Evolutionary conservation across 257 asterid genomes (phyloP), one percentile per base, ranked within the genome.

Genomic region (Vinca minor): DNA sequence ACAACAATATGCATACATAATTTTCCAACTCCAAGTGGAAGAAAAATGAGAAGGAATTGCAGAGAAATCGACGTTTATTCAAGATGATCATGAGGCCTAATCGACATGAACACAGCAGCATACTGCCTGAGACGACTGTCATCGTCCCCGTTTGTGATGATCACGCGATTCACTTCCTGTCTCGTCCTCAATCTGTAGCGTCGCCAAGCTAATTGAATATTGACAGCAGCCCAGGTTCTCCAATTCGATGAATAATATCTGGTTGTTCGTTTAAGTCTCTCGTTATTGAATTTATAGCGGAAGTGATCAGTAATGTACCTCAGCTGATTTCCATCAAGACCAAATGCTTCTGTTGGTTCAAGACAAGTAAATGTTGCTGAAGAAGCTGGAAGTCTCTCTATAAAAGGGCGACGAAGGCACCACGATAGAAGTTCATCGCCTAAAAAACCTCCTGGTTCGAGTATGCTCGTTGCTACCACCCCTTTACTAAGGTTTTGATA

Each of bases 161-260:
- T 55, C 8, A 18, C 75, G 46, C 42, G 70, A 61, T 44, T 61
- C 34, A 69, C 6, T 15, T 62, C 63, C 18, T 70, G 88, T 41
- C 84, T 82, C 0, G 82, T 86, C 76, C 96, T 79, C 65, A 68
- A 47, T 58, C 67, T 64, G 55, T 84, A 76, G 1, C 92, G 89
- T 3, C 88, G 83, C 98, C 98, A 91, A 4, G 87, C 94, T 60
- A 91, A 18, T 52, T 91, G 98, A 70, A 91, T 76, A 68, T 86
- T 91, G 9, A 91, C 95, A 5, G 98, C 95, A 3, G 85, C 98
- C 98, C 98, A 91, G 1, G 96, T 91, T 73, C 96, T 79, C 98
- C 98, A 91, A 28, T 86, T 88, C 76, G 95, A 83, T 0, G 98
- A 91, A 66, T 84, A 83, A 73, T 81, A 88, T 31, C 89, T 71